phyloP scores from a whole-genome alignment of 805 yeast species.

The Peterozyma xylosa region DNA sequence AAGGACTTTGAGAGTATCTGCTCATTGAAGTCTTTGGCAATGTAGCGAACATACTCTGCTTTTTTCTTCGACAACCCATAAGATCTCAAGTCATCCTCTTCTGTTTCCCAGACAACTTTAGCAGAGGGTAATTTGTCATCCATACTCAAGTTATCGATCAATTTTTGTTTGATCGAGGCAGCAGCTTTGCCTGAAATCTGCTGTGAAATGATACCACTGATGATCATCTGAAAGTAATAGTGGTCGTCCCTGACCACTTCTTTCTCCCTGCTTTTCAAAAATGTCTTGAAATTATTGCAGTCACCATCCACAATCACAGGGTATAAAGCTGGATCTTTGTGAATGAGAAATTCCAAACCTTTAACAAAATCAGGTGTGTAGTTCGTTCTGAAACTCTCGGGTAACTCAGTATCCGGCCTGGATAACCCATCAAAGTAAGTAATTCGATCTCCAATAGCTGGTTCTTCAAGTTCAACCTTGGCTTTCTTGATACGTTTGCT shows the following conservation, averaged over 20 bases:
- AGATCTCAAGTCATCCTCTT: conserved; percentile 41
- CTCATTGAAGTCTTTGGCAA: conserved; percentile 44
- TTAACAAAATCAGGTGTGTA: conserved; percentile 16
- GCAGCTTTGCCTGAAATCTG: conserved; percentile 84
- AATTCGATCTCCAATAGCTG: conserved; percentile 15
- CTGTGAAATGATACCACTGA: conserved; percentile 53
- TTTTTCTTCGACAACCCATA: conserved; percentile 70
- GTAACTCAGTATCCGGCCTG: conserved; percentile 2
- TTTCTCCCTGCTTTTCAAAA: conserved; percentile 1
- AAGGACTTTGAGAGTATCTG: conserved; percentile 27
- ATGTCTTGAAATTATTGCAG: conserved; percentile 9
- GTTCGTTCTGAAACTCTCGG: conserved; percentile 6
- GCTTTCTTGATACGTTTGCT: not conserved
- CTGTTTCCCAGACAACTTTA: conserved; percentile 28
- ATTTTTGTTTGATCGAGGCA: conserved; percentile 43
- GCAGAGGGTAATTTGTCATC: conserved; percentile 43
- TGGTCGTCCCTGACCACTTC: conserved; percentile 7
- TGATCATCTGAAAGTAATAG: conserved; percentile 33
- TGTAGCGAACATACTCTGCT: conserved; percentile 49
- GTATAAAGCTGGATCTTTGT: conserved; percentile 17
- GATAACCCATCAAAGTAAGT: conserved; percentile 11
- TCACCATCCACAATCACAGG: conserved; percentile 2
- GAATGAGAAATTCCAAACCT: conserved; percentile 16
- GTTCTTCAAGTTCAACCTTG: conserved; percentile 5
- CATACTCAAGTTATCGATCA: conserved; percentile 28